These are phyloP conservation scores for Vicia faba DNA, from an alignment of 306 rosid species.

Conservation along the genomic window DNA sequence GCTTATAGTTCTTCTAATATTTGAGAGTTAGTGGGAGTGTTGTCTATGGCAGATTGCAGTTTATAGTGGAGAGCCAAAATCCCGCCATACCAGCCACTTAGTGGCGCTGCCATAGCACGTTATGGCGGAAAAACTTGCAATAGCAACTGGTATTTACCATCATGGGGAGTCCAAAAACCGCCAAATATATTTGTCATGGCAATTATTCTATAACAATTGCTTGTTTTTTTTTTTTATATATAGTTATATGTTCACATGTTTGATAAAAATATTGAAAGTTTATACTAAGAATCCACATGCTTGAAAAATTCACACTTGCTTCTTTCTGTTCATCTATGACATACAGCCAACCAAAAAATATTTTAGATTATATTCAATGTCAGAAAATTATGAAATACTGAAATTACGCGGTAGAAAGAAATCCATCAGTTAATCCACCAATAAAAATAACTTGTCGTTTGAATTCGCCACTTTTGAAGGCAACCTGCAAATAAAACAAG, in stretches of 20 bases:
- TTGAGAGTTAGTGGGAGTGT: background rate
- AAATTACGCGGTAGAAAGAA: slow-evolving; percentile 87
- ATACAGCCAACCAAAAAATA: background rate
- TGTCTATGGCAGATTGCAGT: too few species aligned
- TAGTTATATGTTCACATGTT: background rate
- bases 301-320: background rate
- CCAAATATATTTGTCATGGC: too few species aligned
- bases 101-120: too few species aligned
- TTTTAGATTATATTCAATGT: background rate
- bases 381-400: slow-evolving; percentile 7
- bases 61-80: too few species aligned
- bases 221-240: background rate
- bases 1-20: slow-evolving; percentile 2
- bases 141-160: too few species aligned
- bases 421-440: slow-evolving; percentile 94
- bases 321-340: background rate
- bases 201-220: too few species aligned
- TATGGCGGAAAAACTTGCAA: too few species aligned
- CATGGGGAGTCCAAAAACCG: too few species aligned
- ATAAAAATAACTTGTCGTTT: slow-evolving; percentile 87
- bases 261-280: background rate
- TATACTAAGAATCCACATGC: background rate
- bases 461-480: slow-evolving; percentile 89
- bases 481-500: slow-evolving; percentile 64
- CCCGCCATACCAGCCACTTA: too few species aligned